Evolutionary conservation across 352 stramenopile species (phyloP).

Genomic region (Aphanomyces stellatus): DNA sequence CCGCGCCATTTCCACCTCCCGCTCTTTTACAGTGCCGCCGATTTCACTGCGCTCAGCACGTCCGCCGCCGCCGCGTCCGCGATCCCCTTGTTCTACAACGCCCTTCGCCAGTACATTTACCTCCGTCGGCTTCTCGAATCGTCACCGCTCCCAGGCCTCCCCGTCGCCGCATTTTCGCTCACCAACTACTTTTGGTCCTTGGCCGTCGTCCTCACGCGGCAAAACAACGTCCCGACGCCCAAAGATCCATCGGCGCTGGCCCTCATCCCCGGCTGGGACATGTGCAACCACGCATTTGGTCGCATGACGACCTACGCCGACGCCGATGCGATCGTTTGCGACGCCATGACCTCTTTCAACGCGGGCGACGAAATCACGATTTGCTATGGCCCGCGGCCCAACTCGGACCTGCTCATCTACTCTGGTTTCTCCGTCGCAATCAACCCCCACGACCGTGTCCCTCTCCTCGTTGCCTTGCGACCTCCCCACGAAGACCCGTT

Average conservation of each 20-base stretch:
- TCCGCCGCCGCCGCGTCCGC: conserved; percentile 33
- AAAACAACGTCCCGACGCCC: conserved; percentile 30
- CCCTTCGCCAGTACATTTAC: conserved; percentile 55
- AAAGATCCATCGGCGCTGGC: conserved; percentile 25
- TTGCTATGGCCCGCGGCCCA: conserved; percentile 52
- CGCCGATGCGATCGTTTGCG: conserved; percentile 28
- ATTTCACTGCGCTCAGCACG: conserved; percentile 36
- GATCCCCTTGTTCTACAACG: conserved; percentile 44
- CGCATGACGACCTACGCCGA: conserved; percentile 40
- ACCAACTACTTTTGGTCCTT: conserved; percentile 49
- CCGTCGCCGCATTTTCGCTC: conserved; percentile 33
- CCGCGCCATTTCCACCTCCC: conserved; percentile 37
- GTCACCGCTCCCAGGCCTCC: conserved; percentile 24
- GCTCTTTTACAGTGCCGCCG: conserved; percentile 34
- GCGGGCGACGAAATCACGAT: conserved; percentile 39
- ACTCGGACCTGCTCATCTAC: conserved; percentile 45
- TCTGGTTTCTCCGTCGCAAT: conserved; percentile 39
- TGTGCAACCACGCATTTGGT: conserved; percentile 53
- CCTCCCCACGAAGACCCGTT: conserved; percentile 24
- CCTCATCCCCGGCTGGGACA: conserved; percentile 53
- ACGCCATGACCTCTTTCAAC: conserved; percentile 32
- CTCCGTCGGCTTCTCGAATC: conserved; percentile 26
- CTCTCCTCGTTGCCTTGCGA: conserved; percentile 22
- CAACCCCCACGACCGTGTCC: conserved; percentile 32
- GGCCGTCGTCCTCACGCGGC: conserved; percentile 45